Evolutionary conservation across 2,329 filamentous ascomycete genomes (phyloP).

Genomic region (Exophiala spinifera): DNA sequence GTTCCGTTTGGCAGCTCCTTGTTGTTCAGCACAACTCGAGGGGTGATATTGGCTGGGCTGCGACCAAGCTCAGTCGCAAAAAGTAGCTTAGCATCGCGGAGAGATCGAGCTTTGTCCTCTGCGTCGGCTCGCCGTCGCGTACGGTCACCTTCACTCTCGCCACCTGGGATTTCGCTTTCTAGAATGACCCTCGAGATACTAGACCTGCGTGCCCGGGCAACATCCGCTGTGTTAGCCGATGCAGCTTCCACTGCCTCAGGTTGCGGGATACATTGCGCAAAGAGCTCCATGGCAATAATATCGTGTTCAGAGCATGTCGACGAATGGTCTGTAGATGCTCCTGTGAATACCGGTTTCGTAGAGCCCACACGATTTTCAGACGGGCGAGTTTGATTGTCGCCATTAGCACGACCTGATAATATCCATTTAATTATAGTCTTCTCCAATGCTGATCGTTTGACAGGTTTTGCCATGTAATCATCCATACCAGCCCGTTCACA

Average conservation of each 20-base stretch:
- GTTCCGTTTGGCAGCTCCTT: not conserved
- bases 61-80: constrained; percentile 39
- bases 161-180: constrained; percentile 11
- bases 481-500: constrained; percentile 73
- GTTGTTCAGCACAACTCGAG: not conserved
- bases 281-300: constrained; percentile 21
- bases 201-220: constrained; percentile 32
- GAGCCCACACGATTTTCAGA: not conserved
- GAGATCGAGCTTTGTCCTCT: constrained; percentile 54
- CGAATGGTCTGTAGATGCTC: constrained; percentile 21
- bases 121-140: constrained; percentile 47
- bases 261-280: constrained; percentile 1
- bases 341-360: constrained; percentile 6
- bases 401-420: constrained; percentile 14
- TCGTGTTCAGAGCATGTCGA: constrained; percentile 27
- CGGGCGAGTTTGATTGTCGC: not conserved
- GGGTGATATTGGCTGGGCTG: constrained; percentile 1
- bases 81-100: constrained; percentile 56
- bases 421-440: constrained; percentile 70
- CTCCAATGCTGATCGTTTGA: constrained; percentile 65
- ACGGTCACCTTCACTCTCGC: constrained; percentile 42
- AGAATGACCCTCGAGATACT: constrained; percentile 33
- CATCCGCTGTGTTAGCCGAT: constrained; percentile 5
- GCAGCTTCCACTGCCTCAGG: constrained; percentile 25
- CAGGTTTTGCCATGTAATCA: constrained; percentile 70